Base-by-base conservation (phyloP, 1,284 basidiomycete species). In the Sporisorium sorghi region DNA sequence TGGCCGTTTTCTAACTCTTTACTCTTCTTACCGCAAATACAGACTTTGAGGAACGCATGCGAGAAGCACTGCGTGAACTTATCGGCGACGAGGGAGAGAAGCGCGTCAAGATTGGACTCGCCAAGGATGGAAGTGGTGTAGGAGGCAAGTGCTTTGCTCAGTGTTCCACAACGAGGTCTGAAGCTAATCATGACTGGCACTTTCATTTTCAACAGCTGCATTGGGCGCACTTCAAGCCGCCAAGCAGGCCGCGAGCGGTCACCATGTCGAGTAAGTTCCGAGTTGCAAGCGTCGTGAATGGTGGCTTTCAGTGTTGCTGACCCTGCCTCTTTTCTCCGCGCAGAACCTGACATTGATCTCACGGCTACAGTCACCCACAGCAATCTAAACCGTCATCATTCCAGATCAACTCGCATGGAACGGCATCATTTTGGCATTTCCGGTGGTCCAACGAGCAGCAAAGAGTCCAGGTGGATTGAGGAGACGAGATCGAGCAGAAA, bases 51-150 rank as follows among this genome's bases (percentile, higher is more conserved):
- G 86, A 88, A 10, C 88, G 88, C 14, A 87, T 97, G 69, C 88
- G 92, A 32, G 89, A 90, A 48, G 91, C 93, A 0, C 85, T 99
- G 51, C 86, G 88, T n/a, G 85, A 87, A 2, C 81, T 98, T 33
- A 88, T 98, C 12, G 94, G 96, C 8, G 87, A 89, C 42, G 89
- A 92, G 42, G 89, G 91, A 5, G 93, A 94, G 86, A 87, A 89
- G 80, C 87, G 89, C 37, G 90, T 97, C 8, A 89, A 91, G 67
- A 92, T 98, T 77, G 94, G 93, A 23, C 85, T 97, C 78, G 96
- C 96, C 5, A 98, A 97, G 86, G 97, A 99, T 82, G 96, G 97
- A 24, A 95, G 93, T 83, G 97, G 96, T 55, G 94, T 96, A 40
- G 96, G 96, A 82, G 46, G 46, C 19, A 30, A 30, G 46, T 47